Percentiles rank a stretch among this genome's conserved stretches.
These are phyloP conservation scores for Prorocentrum cordatum DNA, from an alignment of 169 alveolate species.

Conservation along the genomic window DNA sequence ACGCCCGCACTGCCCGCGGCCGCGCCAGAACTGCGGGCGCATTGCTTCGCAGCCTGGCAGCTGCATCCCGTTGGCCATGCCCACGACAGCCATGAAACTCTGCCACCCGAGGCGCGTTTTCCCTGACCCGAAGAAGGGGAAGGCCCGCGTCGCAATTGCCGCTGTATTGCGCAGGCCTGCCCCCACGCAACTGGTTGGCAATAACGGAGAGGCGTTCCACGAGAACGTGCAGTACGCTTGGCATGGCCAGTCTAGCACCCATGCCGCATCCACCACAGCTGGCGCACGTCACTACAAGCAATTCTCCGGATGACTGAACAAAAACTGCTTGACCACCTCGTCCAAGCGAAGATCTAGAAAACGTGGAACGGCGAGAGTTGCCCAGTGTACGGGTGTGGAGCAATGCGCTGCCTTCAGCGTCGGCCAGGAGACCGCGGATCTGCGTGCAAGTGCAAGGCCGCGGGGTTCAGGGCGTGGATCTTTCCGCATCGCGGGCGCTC, in stretches of 20 bases:
- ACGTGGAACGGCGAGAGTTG: neutral
- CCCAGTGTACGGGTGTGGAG: neutral
- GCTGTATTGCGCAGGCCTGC: too few relatives aligned
- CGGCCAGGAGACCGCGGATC: neutral
- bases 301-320: neutral
- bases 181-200: too few relatives aligned
- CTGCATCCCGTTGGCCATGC: too few relatives aligned
- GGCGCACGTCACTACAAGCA: neutral
- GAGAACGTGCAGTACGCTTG: neutral
- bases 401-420: neutral
- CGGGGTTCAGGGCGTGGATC: neutral
- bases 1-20: too few relatives aligned
- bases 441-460: neutral
- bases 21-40: too few relatives aligned
- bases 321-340: neutral
- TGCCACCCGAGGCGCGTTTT: too few relatives aligned
- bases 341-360: neutral
- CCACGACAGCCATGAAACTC: too few relatives aligned
- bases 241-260: neutral
- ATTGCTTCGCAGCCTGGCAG: too few relatives aligned
- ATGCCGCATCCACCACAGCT: neutral
- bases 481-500: neutral
- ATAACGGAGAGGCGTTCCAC: too few relatives aligned
- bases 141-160: too few relatives aligned
- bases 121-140: too few relatives aligned